phyloP scores from a whole-genome alignment of 306 rosid genomes.

The Cicer pinnatifidum region DNA sequence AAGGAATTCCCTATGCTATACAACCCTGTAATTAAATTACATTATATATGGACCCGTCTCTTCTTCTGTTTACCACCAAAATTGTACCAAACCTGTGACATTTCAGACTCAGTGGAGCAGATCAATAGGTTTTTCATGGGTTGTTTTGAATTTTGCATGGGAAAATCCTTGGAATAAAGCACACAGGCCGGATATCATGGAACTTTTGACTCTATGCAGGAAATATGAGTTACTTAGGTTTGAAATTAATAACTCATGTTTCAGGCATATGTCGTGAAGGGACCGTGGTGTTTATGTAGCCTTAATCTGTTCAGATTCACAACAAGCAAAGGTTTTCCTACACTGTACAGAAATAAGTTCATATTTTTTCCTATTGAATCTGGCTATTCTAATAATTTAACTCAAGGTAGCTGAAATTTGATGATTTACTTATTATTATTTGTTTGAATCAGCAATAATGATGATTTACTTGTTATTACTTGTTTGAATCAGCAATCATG shows the following conservation, averaged over 20 bases:
- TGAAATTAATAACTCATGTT: neutral
- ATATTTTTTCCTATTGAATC: neutral
- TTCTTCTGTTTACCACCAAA: neutral
- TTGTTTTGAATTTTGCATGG: constrained; percentile 1
- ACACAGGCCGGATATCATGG: neutral
- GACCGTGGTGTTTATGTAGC: neutral
- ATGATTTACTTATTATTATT: neutral
- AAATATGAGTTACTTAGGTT: neutral
- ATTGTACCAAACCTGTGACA: neutral
- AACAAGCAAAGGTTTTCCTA: no score
- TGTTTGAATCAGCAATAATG: neutral
- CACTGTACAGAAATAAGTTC: neutral
- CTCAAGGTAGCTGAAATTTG: neutral
- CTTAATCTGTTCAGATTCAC: neutral
- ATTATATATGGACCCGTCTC: neutral
- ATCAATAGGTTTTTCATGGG: neutral
- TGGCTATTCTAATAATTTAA: neutral
- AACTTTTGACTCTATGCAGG: neutral
- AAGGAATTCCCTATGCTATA: neutral
- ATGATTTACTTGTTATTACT: neutral
- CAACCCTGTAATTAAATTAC: neutral
- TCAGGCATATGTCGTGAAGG: neutral
- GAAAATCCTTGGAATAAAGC: constrained; percentile 22
- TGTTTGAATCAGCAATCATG: neutral
- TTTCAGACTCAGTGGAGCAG: neutral